phyloP scores from a whole-genome alignment of 2,329 filamentous ascomycete species.

The Colletotrichum trifolii region DNA sequence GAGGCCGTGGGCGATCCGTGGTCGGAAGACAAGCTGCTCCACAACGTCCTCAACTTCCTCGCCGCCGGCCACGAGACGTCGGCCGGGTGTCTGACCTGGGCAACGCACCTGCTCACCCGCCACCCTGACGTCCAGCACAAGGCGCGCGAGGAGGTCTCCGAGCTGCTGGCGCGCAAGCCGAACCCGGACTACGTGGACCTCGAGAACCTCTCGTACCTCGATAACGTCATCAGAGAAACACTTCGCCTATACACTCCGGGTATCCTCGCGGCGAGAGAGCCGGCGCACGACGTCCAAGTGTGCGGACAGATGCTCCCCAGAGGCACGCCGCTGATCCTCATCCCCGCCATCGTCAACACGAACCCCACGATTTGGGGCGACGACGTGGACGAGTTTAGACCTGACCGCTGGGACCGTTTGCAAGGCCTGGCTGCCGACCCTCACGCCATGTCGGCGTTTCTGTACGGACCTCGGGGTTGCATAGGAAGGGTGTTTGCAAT shows the following conservation, averaged over 20 bases:
- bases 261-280: constrained; percentile 46
- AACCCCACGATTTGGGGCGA: constrained; percentile 52
- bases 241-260: constrained; percentile 54
- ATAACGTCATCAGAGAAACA: constrained; percentile 57
- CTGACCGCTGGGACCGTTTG: constrained; percentile 49
- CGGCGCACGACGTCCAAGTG: constrained; percentile 46
- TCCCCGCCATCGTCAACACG: constrained; percentile 49
- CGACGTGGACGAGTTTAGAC: constrained; percentile 49
- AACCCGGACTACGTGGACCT: constrained; percentile 50
- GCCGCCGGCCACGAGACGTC: constrained; percentile 59
- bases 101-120: constrained; percentile 50
- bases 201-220: constrained; percentile 52
- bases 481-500: constrained; percentile 50
- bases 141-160: constrained; percentile 52
- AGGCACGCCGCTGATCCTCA: constrained; percentile 49
- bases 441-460: constrained; percentile 50
- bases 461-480: constrained; percentile 51
- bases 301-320: constrained; percentile 48
- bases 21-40: constrained; percentile 47
- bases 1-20: constrained; percentile 36
- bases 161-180: constrained; percentile 51
- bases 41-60: constrained; percentile 56
- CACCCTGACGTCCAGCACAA: constrained; percentile 50
- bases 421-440: constrained; percentile 40
- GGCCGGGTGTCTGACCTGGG: constrained; percentile 54